Evolutionary conservation across 1,284 basidiomycete genomes (phyloP), one percentile per base, ranked within the genome.

Genomic region (Rhizopogon parksii): DNA sequence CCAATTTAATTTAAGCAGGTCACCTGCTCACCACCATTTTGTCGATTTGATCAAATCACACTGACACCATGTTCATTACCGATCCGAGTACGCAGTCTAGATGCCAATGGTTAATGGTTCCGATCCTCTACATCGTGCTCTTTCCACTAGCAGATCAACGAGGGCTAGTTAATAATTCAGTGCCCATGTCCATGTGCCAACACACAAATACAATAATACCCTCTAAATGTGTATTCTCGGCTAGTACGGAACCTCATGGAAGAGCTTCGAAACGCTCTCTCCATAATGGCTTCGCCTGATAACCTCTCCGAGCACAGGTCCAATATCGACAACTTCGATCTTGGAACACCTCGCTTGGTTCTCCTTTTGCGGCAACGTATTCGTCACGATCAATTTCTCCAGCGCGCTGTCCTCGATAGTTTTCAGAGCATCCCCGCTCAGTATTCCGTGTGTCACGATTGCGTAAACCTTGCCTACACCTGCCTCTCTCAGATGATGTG

Each of bases 341-440:
- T 96, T 97, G 53, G 70, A 66, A 70, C 95, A 96, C 56, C 68
- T 68, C 43, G 74, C 77, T 65, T 83, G 77, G 71, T 97, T 95
- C 59, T 78, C 83, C 55, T 74, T 61, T 71, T 99, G 95, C 39
- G 96, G 96, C 39, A 99, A 82, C 65, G 96, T 99, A 74, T 99
- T 99, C 60, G 96, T 99, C 60, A 99, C 94, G 52, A 99, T 92
- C 65, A 99, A 73, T 77, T 95, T 96, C 71, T 95, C 91, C 69
- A 99, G 72, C 56, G 80, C 81, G 59, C 88, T 91, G 60, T 77
- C 75, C 60, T 79, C 76, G 55, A 95, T 82, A 27, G 75, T 74
- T 69, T 77, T 70, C 57, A 97, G 75, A 46, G 95, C 95, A 53
- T 91, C 85, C 24, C 94, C 94, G 64, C 86, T 90, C 62, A 99